Percentiles rank a stretch among this genome's conserved stretches.
These are phyloP conservation scores for sweet orange (Citrus sinensis) DNA, from an alignment of 345 rosid species.

Conservation along the genomic window DVS_A1.0 CM039167.1:3402501-3403000, in stretches of 20 bases:
- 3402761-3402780: slow-evolving; percentile 28
- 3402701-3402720: slow-evolving; percentile 31
- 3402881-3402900: slow-evolving; percentile 41
- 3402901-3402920: slow-evolving; percentile 48
- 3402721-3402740: slow-evolving; percentile 33
- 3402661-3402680: slow-evolving; percentile 29
- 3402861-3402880: slow-evolving; percentile 48
- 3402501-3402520: slow-evolving; percentile 42
- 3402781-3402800: slow-evolving; percentile 33
- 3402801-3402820: slow-evolving; percentile 30
- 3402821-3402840: slow-evolving; percentile 36
- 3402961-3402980: slow-evolving; percentile 82
- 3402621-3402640: slow-evolving; percentile 38
- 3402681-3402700: slow-evolving; percentile 33
- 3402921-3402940: slow-evolving; percentile 63
- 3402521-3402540: slow-evolving; percentile 38
- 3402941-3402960: slow-evolving; percentile 53
- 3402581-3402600: slow-evolving; percentile 29
- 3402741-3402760: slow-evolving; percentile 40
- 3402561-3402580: slow-evolving; percentile 35
- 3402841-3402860: slow-evolving; percentile 44
- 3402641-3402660: slow-evolving; percentile 27
- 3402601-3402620: slow-evolving; percentile 31
- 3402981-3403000: slow-evolving; percentile 40
- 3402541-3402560: slow-evolving; percentile 32